Evolutionary conservation across 805 yeast species (phyloP).

Genomic region (Maudiozyma saulgeensis): DNA sequence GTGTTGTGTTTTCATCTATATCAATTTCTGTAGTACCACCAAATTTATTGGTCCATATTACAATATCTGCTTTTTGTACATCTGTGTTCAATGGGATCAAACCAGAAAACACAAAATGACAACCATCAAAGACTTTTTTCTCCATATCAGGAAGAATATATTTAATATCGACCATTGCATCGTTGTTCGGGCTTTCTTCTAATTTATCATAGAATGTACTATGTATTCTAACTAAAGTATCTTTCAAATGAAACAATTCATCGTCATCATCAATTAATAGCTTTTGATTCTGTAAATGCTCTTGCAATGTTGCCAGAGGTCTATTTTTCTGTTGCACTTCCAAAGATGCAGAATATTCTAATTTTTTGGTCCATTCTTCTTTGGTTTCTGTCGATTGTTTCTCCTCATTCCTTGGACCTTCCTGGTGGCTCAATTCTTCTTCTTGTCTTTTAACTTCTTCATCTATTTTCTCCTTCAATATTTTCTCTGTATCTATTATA

Average conservation of each 20-base stretch:
- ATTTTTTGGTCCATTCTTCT: conserved; percentile 46
- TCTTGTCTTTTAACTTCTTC: conserved; percentile 30
- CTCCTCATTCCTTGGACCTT: conserved; percentile 23
- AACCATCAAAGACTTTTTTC: conserved; percentile 51
- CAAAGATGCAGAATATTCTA: conserved; percentile 56
- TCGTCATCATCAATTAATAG: conserved; percentile 70
- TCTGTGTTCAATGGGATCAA: conserved; percentile 77
- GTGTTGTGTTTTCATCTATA: conserved; percentile 68
- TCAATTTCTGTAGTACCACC: conserved; percentile 79
- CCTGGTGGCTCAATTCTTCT: conserved; percentile 26
- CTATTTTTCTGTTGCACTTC: conserved; percentile 76
- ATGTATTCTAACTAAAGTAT: conserved; percentile 58
- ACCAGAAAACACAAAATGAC: conserved; percentile 74
- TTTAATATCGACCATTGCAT: conserved; percentile 55
- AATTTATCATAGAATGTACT: conserved; percentile 48
- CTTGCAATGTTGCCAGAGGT: conserved; percentile 76
- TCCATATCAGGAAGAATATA: conserved; percentile 71
- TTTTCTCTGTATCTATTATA: conserved; percentile 26
- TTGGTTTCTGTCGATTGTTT: conserved; percentile 28
- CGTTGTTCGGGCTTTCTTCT: conserved; percentile 32
- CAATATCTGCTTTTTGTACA: conserved; percentile 72
- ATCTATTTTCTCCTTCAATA: conserved; percentile 23
- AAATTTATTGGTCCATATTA: conserved; percentile 83
- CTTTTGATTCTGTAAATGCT: conserved; percentile 45
- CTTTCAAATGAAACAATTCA: conserved; percentile 57